Conservation (phyloP, 805 yeast genomes). For the Saccharomyces jurei region DNA sequence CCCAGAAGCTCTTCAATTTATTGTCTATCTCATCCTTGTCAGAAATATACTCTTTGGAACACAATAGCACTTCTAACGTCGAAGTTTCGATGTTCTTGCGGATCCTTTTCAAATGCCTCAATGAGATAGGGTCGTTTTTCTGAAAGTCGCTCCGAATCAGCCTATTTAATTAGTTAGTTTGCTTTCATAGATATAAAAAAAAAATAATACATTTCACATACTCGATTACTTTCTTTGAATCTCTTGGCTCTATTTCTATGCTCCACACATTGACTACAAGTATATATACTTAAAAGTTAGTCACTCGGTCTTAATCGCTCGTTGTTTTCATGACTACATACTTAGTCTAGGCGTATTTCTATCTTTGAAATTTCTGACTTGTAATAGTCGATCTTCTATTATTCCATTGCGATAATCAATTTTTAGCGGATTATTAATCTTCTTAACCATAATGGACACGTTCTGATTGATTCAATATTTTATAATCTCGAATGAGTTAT, state of each 20-base stretch:
- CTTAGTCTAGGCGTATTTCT: slow-evolving; percentile 22
- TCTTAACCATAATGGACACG: slow-evolving; percentile 32
- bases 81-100: slow-evolving; percentile 27
- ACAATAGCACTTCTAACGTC: slow-evolving; percentile 34
- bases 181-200: background rate
- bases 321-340: slow-evolving; percentile 7
- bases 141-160: slow-evolving; percentile 23
- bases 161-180: slow-evolving; percentile 1
- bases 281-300: background rate
- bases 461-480: background rate
- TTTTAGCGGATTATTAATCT: slow-evolving; percentile 25
- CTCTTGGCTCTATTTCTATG: slow-evolving; percentile 36
- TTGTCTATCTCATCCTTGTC: slow-evolving; percentile 22
- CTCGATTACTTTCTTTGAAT: slow-evolving; percentile 25
- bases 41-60: slow-evolving; percentile 34
- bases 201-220: slow-evolving; percentile 6
- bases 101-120: slow-evolving; percentile 46
- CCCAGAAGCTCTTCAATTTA: slow-evolving; percentile 5
- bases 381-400: slow-evolving; percentile 39
- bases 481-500: background rate
- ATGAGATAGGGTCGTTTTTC: slow-evolving; percentile 22
- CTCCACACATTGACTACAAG: slow-evolving; percentile 37
- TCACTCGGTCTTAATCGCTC: background rate
- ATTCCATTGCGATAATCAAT: slow-evolving; percentile 43
- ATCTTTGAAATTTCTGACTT: slow-evolving; percentile 30